A percentile compares a stretch with the other conserved stretches of the same genome.
Evolutionary conservation across 352 stramenopile species (phyloP).

Genomic region (Globisporangium paroecandrum): DNA sequence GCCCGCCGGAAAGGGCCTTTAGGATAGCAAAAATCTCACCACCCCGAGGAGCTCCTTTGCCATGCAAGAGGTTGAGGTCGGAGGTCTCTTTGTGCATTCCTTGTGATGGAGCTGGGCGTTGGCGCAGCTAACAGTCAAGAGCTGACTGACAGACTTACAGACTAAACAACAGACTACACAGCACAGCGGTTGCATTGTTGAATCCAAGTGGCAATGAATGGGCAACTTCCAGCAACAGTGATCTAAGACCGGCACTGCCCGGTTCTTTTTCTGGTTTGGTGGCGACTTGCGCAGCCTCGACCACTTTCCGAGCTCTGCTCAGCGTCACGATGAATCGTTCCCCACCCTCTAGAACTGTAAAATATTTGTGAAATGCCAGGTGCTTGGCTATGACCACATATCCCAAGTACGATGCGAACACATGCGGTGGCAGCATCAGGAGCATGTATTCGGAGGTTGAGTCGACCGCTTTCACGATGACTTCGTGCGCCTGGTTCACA

Average conservation of each 20-base stretch:
- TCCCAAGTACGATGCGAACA: slow-evolving; percentile 5
- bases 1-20: not conserved
- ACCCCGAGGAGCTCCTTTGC: not conserved
- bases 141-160: too few relatives aligned
- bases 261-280: too few relatives aligned
- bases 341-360: not conserved
- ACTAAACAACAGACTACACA: too few relatives aligned
- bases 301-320: not conserved
- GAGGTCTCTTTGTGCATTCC: not conserved
- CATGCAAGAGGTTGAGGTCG: not conserved
- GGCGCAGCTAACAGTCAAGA: too few relatives aligned
- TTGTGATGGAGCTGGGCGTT: too few relatives aligned
- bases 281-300: not conserved
- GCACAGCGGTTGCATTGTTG: too few relatives aligned
- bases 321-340: not conserved
- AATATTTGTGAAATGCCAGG: not conserved
- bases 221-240: too few relatives aligned
- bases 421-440: slow-evolving; percentile 1
- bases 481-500: not conserved
- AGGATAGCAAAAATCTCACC: not conserved
- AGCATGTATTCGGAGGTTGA: not conserved
- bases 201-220: not conserved
- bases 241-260: too few relatives aligned
- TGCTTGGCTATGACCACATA: not conserved
- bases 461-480: not conserved